Conservation (phyloP, 148 eudicot species). For the Mesembryanthemum crystallinum region DNA sequence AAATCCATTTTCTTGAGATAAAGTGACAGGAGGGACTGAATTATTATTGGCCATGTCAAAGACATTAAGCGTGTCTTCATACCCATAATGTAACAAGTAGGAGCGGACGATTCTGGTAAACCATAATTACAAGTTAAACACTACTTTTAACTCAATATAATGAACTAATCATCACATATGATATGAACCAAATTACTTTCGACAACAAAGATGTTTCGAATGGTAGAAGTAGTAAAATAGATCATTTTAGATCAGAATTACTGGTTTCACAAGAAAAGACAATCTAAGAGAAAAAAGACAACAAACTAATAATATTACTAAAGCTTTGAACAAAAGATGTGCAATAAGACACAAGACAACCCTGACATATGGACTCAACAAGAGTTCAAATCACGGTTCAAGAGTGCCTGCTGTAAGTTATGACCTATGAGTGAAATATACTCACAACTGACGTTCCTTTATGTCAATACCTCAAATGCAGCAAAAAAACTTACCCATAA, state of each 20-base stretch:
- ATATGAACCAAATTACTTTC: background rate
- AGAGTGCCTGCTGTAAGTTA: background rate
- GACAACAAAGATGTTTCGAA: background rate
- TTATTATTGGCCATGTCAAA: conserved; percentile 66
- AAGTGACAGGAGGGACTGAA: conserved; percentile 57
- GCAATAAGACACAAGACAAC: background rate
- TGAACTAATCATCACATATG: background rate
- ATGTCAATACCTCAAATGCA: conserved; percentile 6
- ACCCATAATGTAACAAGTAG: conserved; percentile 91
- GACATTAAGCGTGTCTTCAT: conserved; percentile 71
- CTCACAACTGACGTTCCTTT: background rate
- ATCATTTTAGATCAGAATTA: background rate
- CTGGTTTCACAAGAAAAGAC: background rate
- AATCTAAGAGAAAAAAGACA: background rate
- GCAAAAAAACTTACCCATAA: conserved; percentile 56
- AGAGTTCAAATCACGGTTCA: background rate
- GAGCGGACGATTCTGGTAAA: conserved; percentile 74
- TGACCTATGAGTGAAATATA: background rate
- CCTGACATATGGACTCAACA: background rate
- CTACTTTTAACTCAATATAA: background rate
- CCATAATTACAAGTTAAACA: conserved; percentile 25
- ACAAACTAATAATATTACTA: background rate
- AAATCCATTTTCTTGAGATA: conserved; percentile 53
- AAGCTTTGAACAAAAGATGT: background rate
- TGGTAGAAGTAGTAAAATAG: background rate